Evolutionary conservation across 2,329 filamentous ascomycete genomes (phyloP).

Genomic region (Paracorniculantispora psalliotae): DNA sequence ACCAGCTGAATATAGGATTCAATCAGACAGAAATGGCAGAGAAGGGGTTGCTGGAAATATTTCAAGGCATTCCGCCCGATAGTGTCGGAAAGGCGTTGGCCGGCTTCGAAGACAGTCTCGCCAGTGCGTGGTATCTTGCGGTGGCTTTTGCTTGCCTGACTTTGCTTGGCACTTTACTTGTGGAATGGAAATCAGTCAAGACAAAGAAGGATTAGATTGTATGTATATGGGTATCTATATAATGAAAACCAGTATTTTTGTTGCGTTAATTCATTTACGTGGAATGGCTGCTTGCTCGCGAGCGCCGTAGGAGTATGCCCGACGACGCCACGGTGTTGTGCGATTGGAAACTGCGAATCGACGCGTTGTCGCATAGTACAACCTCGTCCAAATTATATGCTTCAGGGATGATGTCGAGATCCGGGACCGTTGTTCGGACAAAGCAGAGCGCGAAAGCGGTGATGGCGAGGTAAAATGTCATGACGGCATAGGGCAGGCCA

Average conservation of each 20-base stretch:
- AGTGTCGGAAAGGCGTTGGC: neutral
- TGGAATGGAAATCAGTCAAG: constrained; percentile 27
- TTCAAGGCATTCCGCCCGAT: neutral
- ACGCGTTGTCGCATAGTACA: neutral
- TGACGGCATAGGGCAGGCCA: constrained; percentile 22
- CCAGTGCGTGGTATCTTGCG: constrained; percentile 20
- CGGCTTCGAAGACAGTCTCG: constrained; percentile 14
- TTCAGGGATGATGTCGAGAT: neutral
- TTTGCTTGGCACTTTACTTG: constrained; percentile 19
- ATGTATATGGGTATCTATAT: neutral
- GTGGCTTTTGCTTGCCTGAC: constrained; percentile 21
- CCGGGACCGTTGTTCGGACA: neutral
- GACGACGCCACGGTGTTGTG: neutral
- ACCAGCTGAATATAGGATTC: neutral
- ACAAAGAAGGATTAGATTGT: constrained; percentile 7
- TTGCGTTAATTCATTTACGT: neutral
- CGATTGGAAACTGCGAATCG: neutral
- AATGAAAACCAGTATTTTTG: neutral
- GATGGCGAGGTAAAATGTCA: constrained; percentile 9
- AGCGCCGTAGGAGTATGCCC: neutral
- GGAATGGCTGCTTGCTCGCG: neutral
- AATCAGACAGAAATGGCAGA: neutral
- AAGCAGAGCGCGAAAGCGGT: constrained; percentile 10
- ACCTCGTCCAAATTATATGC: neutral
- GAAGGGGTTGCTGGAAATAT: constrained; percentile 4